These are phyloP conservation scores for Colletotrichum echinochloae DNA, from an alignment of 2,329 filamentous ascomycete species.

Conservation along the genomic window DNA sequence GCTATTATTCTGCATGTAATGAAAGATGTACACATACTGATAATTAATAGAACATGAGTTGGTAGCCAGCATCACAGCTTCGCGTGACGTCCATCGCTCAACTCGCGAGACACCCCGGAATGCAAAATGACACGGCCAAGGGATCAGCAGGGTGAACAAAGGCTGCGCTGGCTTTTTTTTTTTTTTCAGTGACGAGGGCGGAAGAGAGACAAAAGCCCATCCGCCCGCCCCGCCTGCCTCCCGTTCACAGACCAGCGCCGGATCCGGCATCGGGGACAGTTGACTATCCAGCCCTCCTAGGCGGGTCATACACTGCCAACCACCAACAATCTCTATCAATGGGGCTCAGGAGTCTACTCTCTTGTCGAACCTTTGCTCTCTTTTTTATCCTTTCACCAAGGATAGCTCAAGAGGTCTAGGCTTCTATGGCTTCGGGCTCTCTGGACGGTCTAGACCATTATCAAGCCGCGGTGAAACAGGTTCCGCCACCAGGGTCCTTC, in stretches of 20 bases:
- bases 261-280: constrained; percentile 1
- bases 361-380: neutral
- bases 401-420: neutral
- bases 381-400: neutral
- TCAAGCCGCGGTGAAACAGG: neutral
- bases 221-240: constrained; percentile 6
- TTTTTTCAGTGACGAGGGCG: neutral
- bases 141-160: neutral
- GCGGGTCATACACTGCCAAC: neutral
- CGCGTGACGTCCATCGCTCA: neutral
- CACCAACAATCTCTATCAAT: neutral
- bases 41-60: constrained; percentile 22
- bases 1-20: constrained; percentile 16
- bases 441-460: neutral
- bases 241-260: constrained; percentile 1
- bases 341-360: neutral
- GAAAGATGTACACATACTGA: constrained; percentile 20
- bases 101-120: neutral
- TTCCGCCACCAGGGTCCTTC: neutral
- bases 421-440: neutral
- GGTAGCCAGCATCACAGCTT: neutral
- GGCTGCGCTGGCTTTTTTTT: neutral
- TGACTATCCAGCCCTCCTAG: neutral
- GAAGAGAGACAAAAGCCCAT: neutral
- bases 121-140: neutral